phyloP scores from a whole-genome alignment of 768 basidiomycete species.

The Pluteus cervinus region DNA sequence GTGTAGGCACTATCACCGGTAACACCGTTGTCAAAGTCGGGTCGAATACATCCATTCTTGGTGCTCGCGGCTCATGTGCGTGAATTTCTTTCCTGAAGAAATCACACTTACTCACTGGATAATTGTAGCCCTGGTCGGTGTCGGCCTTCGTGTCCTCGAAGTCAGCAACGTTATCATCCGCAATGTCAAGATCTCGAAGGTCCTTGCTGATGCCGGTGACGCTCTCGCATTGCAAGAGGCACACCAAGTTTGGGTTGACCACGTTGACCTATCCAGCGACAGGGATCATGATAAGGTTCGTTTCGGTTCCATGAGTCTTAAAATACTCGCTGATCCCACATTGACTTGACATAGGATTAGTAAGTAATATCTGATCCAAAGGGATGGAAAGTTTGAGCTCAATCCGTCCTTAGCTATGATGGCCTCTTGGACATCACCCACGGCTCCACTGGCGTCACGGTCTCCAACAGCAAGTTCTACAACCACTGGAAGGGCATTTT shows the following conservation, averaged over 20 bases:
- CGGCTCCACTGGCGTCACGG: slow-evolving; percentile 34
- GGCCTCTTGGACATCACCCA: slow-evolving; percentile 41
- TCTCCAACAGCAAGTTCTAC: slow-evolving; percentile 35
- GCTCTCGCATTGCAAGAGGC: slow-evolving; percentile 37
- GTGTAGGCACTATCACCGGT: slow-evolving; percentile 36
- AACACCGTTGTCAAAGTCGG: slow-evolving; percentile 35
- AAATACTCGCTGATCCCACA: too few relatives aligned
- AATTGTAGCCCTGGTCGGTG: slow-evolving; percentile 31
- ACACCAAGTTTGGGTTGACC: slow-evolving; percentile 39
- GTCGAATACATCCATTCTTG: slow-evolving; percentile 37
- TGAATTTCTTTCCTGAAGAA: neutral
- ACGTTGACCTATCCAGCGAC: slow-evolving; percentile 38
- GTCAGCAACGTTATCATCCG: slow-evolving; percentile 42
- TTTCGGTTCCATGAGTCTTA: too few relatives aligned
- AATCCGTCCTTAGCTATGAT: slow-evolving; percentile 27
- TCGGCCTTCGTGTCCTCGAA: slow-evolving; percentile 38
- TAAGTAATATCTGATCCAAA: slow-evolving; percentile 10
- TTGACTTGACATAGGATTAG: slow-evolving; percentile 19
- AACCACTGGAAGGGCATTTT: slow-evolving; percentile 42
- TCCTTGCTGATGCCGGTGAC: slow-evolving; percentile 38
- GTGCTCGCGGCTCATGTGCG: slow-evolving; percentile 32
- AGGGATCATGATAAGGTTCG: slow-evolving; percentile 36
- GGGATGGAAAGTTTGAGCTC: neutral
- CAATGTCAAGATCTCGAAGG: slow-evolving; percentile 44
- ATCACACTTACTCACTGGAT: neutral